Evolutionary conservation across 768 basidiomycete genomes (phyloP).

Genomic region (Bullera alba): DNA sequence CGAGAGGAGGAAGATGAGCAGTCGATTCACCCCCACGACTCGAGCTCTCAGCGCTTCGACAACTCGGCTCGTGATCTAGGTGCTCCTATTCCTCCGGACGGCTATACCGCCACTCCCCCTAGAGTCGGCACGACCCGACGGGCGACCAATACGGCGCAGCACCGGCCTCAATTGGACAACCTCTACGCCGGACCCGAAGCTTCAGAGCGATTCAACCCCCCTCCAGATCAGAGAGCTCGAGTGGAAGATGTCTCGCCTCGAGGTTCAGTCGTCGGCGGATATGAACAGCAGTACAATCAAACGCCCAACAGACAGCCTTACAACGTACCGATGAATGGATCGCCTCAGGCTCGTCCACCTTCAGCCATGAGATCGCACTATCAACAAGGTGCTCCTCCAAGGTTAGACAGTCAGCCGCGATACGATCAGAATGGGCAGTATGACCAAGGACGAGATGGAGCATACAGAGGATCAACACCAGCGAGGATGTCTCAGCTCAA

Average conservation of each 20-base stretch:
- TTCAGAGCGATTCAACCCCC: no score
- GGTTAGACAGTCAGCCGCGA: no score
- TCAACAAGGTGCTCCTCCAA: neutral
- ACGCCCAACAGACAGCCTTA: neutral
- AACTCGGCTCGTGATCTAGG: neutral
- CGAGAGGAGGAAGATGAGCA: neutral
- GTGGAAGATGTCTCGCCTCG: neutral
- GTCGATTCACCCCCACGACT: neutral
- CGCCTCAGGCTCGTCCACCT: slow-evolving; percentile 7
- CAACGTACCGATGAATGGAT: no score
- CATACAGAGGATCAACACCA: no score
- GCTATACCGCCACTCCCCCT: slow-evolving; percentile 13
- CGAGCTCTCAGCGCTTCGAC: neutral
- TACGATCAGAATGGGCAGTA: no score
- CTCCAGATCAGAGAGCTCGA: no score
- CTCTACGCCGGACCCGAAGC: no score
- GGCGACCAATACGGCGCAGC: slow-evolving; percentile 9
- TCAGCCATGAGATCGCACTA: slow-evolving; percentile 12
- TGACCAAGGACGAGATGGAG: no score
- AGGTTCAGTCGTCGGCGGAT: slow-evolving; percentile 1
- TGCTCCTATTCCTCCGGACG: slow-evolving; percentile 2
- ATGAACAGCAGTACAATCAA: no score
- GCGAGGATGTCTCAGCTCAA: no score
- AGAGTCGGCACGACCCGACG: slow-evolving; percentile 6
- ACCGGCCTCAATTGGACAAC: slow-evolving; percentile 18